Evolutionary conservation across 768 basidiomycete genomes (phyloP), one percentile per base, ranked within the genome.

Genomic region (Tricholoma saponaceum): DNA sequence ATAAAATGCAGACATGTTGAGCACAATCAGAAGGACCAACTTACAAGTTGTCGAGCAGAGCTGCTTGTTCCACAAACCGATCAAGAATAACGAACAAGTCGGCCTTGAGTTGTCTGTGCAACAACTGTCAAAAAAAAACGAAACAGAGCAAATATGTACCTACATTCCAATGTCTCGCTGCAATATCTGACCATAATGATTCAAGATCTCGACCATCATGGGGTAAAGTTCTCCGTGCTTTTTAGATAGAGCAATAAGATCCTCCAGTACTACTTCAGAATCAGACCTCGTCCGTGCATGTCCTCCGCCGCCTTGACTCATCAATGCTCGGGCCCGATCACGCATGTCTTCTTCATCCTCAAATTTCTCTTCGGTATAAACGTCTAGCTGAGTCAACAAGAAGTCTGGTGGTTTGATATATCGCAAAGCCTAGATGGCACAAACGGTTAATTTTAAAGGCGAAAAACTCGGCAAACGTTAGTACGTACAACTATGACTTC

Each of bases 261-360:
- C 86, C 32, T 85, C 80, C 32, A 91, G 66, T 2, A 79, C 79
- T 2, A 74, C 66, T 52, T 81, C 83, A 0, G 83, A 80, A 28
- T 86, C 86, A 2, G 81, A 80, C 4, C 65, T 63, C 2, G 71
- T 61, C 14, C 72, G 66, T 46, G 72, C 67, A 35, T 75, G 75
- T 6, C 64, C 69, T 33, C 59, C 60, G 14, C 60, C 62, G 46
- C 63, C 60, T 35, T 66, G 67, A 16, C 59, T 51, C 49, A 79
- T 62, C 16, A 76, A 47, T 50, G 64, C 65, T 33, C 73, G 77
- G 35, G 82, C 76, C 33, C 84, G 80, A 60, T 94, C 86, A 37
- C 85, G 84, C 71, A 91, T 79, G 51, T 95, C 90, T 66, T 90
- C 86, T 67, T 92, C 89, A 67, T 97, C 94, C 64, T 95, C 93